Evolutionary conservation across 2,329 filamentous ascomycete species (phyloP).

Genomic region (Diplodia scrobiculata): DNA sequence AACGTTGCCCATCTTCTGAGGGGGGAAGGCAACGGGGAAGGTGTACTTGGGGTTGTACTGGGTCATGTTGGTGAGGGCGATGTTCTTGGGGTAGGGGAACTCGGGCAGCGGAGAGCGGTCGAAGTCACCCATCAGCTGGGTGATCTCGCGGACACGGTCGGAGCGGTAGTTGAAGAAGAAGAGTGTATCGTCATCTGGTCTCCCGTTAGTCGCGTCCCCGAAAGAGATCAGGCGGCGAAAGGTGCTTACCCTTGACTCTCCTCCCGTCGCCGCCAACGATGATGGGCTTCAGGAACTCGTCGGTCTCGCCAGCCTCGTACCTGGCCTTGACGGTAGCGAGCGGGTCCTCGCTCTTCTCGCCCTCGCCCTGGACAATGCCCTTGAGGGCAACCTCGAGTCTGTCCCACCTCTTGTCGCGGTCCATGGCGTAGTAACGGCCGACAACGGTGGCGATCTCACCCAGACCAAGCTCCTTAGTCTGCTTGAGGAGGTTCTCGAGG

Average conservation of each 20-base stretch:
- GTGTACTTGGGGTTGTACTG: slow-evolving; percentile 95
- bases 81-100: slow-evolving; percentile 91
- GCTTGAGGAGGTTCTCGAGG: slow-evolving; percentile 81
- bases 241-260: slow-evolving; percentile 72
- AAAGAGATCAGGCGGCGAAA: slow-evolving; percentile 36
- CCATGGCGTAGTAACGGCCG: slow-evolving; percentile 97
- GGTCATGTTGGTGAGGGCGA: slow-evolving; percentile 90
- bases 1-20: slow-evolving; percentile 97
- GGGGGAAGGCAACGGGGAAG: slow-evolving; percentile 88
- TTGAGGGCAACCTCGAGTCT: slow-evolving; percentile 86
- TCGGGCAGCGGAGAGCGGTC: slow-evolving; percentile 89
- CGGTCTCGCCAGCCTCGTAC: slow-evolving; percentile 84
- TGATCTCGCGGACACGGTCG: slow-evolving; percentile 94
- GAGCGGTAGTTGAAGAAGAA: slow-evolving; percentile 99
- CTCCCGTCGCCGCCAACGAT: slow-evolving; percentile 84
- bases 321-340: slow-evolving; percentile 83
- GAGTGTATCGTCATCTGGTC: slow-evolving; percentile 81
- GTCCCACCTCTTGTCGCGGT: slow-evolving; percentile 99
- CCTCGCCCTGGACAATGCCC: slow-evolving; percentile 81
- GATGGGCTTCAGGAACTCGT: slow-evolving; percentile 98
- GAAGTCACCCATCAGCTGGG: slow-evolving; percentile 86
- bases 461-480: slow-evolving; percentile 77
- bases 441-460: slow-evolving; percentile 92
- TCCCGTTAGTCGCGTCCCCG: neutral
- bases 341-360: slow-evolving; percentile 80